Percentiles rank a stretch among this genome's conserved stretches.
These are phyloP conservation scores for Arthroderma sp. DNA, from an alignment of 2,329 filamentous ascomycete genomes.

Conservation along the genomic window DNA sequence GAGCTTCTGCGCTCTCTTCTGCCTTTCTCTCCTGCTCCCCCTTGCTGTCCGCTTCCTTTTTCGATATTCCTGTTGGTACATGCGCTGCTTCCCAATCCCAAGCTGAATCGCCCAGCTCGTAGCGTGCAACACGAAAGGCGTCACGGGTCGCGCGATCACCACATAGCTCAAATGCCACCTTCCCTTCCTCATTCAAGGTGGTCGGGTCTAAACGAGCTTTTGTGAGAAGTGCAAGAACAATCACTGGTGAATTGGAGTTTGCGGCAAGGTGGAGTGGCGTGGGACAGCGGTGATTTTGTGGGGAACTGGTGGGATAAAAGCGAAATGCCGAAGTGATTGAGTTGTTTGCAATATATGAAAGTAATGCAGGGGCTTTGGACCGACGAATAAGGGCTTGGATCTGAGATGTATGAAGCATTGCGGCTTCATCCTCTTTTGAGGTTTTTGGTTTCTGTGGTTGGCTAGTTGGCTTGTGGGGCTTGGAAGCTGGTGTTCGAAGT, in stretches of 20 bases:
- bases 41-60: constrained; percentile 56
- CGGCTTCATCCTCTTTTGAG: constrained; percentile 72
- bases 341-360: constrained; percentile 74
- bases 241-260: constrained; percentile 60
- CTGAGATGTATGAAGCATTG: constrained; percentile 73
- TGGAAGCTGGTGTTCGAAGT: constrained; percentile 26
- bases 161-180: constrained; percentile 72
- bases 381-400: constrained; percentile 77
- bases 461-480: constrained; percentile 24
- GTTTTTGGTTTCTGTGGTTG: constrained; percentile 43
- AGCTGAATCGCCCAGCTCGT: constrained; percentile 60
- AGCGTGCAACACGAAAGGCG: constrained; percentile 77
- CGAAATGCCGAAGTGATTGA: constrained; percentile 55
- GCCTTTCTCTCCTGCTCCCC: constrained; percentile 58
- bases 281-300: constrained; percentile 64
- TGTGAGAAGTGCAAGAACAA: constrained; percentile 63
- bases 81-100: constrained; percentile 70
- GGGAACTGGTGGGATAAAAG: constrained; percentile 55
- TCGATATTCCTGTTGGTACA: constrained; percentile 58
- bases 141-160: constrained; percentile 78
- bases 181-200: constrained; percentile 57
- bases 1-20: constrained; percentile 53
- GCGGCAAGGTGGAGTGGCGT: constrained; percentile 79
- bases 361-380: constrained; percentile 74
- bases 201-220: constrained; percentile 67